Conservation (phyloP, 192 early-diverging fungal genomes). For the Umbelopsis isabellina region DNA sequence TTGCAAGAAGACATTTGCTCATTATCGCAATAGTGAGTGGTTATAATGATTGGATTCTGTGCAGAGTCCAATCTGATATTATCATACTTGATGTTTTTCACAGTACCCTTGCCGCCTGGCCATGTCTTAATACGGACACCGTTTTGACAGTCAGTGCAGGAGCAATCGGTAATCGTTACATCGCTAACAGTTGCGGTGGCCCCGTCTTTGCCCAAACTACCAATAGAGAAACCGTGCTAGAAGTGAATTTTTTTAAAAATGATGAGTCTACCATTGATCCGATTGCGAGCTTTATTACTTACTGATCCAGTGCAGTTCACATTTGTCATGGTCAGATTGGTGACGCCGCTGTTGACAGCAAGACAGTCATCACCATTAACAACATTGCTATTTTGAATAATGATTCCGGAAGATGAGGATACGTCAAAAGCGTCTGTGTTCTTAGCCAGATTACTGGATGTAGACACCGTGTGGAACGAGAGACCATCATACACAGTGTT, state of each 20-base stretch:
- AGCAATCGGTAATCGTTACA: slow-evolving; percentile 38
- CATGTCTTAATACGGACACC: slow-evolving; percentile 58
- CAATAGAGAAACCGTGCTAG: slow-evolving; percentile 27
- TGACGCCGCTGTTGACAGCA: slow-evolving; percentile 50
- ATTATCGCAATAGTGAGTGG: slow-evolving; percentile 52
- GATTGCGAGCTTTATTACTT: slow-evolving; percentile 26
- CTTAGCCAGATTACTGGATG: slow-evolving; percentile 32
- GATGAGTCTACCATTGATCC: background rate
- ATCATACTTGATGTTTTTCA: slow-evolving; percentile 49
- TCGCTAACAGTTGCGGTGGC: slow-evolving; percentile 38
- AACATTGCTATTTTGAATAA: slow-evolving; percentile 38
- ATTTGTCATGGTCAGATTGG: slow-evolving; percentile 46
- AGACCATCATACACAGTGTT: slow-evolving; percentile 22
- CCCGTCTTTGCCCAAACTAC: slow-evolving; percentile 23
- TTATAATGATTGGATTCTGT: slow-evolving; percentile 43
- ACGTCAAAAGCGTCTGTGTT: slow-evolving; percentile 52
- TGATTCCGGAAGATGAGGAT: slow-evolving; percentile 32
- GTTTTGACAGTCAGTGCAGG: slow-evolving; percentile 39
- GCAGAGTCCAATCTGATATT: slow-evolving; percentile 43
- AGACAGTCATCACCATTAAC: slow-evolving; percentile 56
- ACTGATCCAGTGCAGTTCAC: slow-evolving; percentile 42
- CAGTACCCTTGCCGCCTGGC: slow-evolving; percentile 45
- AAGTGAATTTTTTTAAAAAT: background rate
- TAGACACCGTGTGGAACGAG: slow-evolving; percentile 26
- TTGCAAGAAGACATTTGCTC: slow-evolving; percentile 39